Evolutionary conservation across 2,329 filamentous ascomycete species (phyloP).

Genomic region (Colletotrichum paranaense): DNA sequence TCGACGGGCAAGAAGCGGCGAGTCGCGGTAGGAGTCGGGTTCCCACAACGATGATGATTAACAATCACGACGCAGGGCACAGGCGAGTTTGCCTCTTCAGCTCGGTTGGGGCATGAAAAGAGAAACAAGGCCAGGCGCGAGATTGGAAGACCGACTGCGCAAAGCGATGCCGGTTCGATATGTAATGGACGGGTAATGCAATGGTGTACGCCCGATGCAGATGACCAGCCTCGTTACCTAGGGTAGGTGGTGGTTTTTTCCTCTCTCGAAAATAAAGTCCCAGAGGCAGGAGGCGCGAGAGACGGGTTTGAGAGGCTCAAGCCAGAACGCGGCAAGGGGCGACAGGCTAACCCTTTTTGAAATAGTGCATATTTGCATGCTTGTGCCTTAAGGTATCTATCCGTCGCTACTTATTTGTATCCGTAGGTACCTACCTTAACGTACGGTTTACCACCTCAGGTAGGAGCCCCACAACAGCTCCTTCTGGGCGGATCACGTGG

Average conservation of each 20-base stretch:
- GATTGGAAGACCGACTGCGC: not conserved
- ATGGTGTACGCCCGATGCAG: not conserved
- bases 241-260: constrained; percentile 4
- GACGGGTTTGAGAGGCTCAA: constrained; percentile 11
- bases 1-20: not conserved
- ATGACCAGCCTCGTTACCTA: constrained; percentile 1
- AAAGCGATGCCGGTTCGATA: not conserved
- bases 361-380: not conserved
- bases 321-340: constrained; percentile 3
- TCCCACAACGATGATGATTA: constrained; percentile 21
- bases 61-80: constrained; percentile 32
- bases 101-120: constrained; percentile 18
- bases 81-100: constrained; percentile 27
- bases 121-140: not conserved
- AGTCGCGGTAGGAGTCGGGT: constrained; percentile 15
- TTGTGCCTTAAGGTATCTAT: not conserved
- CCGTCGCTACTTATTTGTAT: too few relatives aligned
- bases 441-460: not conserved
- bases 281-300: not conserved
- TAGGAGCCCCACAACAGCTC: constrained; percentile 4
- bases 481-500: not conserved
- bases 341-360: not conserved
- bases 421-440: too few relatives aligned
- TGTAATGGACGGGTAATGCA: not conserved
- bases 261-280: not conserved